These are phyloP conservation scores for Lactarius quietus DNA, from an alignment of 768 basidiomycete genomes.

Conservation along the genomic window DNA sequence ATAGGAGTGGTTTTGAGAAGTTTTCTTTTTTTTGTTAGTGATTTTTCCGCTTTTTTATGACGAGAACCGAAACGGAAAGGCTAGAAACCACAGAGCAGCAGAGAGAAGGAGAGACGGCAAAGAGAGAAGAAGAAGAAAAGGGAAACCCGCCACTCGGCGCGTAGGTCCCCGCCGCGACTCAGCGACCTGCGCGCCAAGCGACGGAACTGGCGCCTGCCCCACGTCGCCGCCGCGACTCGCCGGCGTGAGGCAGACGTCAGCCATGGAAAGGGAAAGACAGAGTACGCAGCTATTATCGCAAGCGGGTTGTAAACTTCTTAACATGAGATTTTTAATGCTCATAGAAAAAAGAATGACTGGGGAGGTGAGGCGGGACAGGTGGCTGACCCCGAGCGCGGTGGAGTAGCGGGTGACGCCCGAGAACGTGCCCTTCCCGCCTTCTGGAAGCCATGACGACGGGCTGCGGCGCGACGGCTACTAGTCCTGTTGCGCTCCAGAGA, in stretches of 20 bases:
- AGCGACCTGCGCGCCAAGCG: constrained; percentile 4
- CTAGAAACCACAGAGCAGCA: not conserved
- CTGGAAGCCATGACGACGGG: not conserved
- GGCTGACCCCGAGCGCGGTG: not conserved
- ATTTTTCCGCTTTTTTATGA: not conserved
- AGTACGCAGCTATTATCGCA: constrained; percentile 8
- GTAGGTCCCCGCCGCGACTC: constrained; percentile 19
- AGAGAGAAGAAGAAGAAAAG: not conserved
- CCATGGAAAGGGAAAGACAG: not conserved
- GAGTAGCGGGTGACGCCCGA: not conserved
- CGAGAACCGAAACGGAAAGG: not conserved
- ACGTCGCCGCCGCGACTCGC: constrained; percentile 20
- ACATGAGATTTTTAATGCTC: not conserved
- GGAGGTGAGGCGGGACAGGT: not conserved
- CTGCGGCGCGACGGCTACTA: not conserved
- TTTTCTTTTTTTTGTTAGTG: not conserved
- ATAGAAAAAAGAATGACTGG: not conserved
- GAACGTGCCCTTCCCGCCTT: not conserved
- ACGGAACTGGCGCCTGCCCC: constrained; percentile 11
- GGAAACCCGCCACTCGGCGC: constrained; percentile 1
- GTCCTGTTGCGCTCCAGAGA: not conserved
- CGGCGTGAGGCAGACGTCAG: constrained; percentile 15
- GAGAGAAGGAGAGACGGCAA: not conserved
- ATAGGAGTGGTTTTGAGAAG: not conserved
- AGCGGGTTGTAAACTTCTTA: not conserved